Evolutionary conservation across 2,329 filamentous ascomycete species (phyloP), one percentile per base, ranked within the genome.

Genomic region (Fusarium circinatum): DNA sequence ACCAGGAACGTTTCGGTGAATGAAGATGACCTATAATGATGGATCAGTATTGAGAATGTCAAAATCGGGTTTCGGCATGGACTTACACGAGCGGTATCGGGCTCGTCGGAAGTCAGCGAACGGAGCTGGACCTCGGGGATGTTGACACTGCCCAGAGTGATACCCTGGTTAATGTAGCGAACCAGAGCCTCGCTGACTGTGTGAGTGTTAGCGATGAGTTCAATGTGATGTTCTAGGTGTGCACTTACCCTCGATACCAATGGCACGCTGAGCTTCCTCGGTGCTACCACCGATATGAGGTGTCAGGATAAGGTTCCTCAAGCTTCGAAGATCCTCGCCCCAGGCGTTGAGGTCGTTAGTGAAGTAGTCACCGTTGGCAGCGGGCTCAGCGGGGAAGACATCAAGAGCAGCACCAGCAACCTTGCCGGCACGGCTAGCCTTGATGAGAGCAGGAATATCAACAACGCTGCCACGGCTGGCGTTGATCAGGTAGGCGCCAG

Each of bases 281-380:
- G 96, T 99, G 83, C 94, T 98, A 63, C 96, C 96, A 78, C 96
- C 96, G 80, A 99, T 98, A 83, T 99, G 96, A 28, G 96, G 96
- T 4, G 96, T 98, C 56, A 99, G 88, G 76, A 99, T 97, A 76
- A 99, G 87, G 85, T 99, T 99, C 84, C 92, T 96, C 68, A 98
- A 86, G 59, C 89, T 89, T 61, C 94, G 91, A 54, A 99, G 89
- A 70, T 98, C 95, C 79, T 95, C 91, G 34, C 91, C 92, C 94
- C 94, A 99, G 15, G 84, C 75, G 84, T 98, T 98, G 68, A 99
- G 87, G 54, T 89, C 86, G 81, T 90, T 93, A 83, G 91, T 95
- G 87, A 99, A 99, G 84, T 98, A 97, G 80, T 97, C 93, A 66
- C 96, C 96, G 81, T 99, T 99, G 75, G 93, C 95, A 57, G 92